Percentiles rank a stretch among this genome's conserved stretches.
Conservation (phyloP, 768 basidiomycete species). For the Lactarius hatsudake region DNA sequence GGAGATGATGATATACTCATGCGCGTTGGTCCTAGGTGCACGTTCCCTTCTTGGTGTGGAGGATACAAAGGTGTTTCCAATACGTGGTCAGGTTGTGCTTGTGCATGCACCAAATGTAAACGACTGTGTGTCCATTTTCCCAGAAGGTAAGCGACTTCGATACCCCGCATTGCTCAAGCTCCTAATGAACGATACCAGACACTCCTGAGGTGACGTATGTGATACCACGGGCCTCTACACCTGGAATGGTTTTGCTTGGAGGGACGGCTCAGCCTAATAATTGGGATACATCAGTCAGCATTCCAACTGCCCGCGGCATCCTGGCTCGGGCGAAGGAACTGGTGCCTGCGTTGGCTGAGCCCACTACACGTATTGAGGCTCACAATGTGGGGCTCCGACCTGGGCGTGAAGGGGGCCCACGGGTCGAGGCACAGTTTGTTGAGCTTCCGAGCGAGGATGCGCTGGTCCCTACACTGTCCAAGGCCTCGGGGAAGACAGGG, state of each 20-base stretch:
- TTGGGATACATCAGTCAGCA: slow-evolving; percentile 51
- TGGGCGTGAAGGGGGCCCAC: slow-evolving; percentile 50
- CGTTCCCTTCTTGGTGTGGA: slow-evolving; percentile 77
- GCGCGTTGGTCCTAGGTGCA: slow-evolving; percentile 45
- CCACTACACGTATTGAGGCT: slow-evolving; percentile 42
- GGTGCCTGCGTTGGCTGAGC: slow-evolving; percentile 37
- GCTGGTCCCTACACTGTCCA: slow-evolving; percentile 26
- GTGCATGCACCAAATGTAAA: slow-evolving; percentile 65
- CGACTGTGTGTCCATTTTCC: slow-evolving; percentile 33
- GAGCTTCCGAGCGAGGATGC: slow-evolving; percentile 36
- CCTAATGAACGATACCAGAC: slow-evolving; percentile 2
- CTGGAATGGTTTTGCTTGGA: slow-evolving; percentile 50
- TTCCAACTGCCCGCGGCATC: slow-evolving; percentile 43
- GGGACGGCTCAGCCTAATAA: slow-evolving; percentile 52
- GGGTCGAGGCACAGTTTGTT: slow-evolving; percentile 50
- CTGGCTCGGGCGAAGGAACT: slow-evolving; percentile 44
- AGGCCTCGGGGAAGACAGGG: slow-evolving; percentile 24
- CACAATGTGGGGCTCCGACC: slow-evolving; percentile 63
- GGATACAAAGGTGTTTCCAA: slow-evolving; percentile 68
- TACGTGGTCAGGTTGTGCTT: slow-evolving; percentile 82
- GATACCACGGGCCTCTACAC: slow-evolving; percentile 55
- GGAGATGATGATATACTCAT: slow-evolving; percentile 1
- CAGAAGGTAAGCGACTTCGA: not conserved
- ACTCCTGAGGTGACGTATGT: slow-evolving; percentile 46
- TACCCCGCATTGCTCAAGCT: not conserved